Percentiles rank a stretch among this genome's conserved stretches.
phyloP scores from a whole-genome alignment of 129 eudicot species.

The Glebionis coronaria region DNA sequence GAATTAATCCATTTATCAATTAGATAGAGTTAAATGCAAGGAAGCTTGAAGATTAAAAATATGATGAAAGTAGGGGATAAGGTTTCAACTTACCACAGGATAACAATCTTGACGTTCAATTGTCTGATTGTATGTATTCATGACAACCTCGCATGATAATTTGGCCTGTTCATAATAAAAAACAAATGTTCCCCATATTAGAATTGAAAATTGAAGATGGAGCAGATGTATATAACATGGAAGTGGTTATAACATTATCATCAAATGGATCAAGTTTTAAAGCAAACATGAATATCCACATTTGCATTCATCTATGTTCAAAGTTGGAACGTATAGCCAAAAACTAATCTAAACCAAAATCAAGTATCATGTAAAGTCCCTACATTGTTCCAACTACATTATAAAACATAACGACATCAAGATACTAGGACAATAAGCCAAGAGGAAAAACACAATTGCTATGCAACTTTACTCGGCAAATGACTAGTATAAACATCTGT shows the following conservation, averaged over 20 bases:
- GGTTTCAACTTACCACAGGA: constrained; percentile 49
- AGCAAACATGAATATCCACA: constrained; percentile 10
- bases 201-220: constrained; percentile 12
- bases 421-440: neutral
- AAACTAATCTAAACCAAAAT: too few relatives aligned
- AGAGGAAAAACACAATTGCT: neutral
- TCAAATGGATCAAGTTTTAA: neutral
- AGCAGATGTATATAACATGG: constrained; percentile 6
- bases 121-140: constrained; percentile 46
- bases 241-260: neutral
- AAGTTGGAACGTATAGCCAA: neutral
- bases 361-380: too few relatives aligned
- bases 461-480: neutral
- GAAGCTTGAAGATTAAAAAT: neutral
- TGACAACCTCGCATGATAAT: constrained; percentile 61
- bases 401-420: neutral
- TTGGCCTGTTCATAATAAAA: constrained; percentile 46
- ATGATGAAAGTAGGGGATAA: neutral
- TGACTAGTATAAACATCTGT: too few relatives aligned
- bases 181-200: neutral
- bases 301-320: constrained; percentile 5
- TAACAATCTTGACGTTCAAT: constrained; percentile 68
- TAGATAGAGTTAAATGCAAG: constrained; percentile 19
- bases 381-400: neutral
- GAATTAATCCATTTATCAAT: neutral